phyloP scores from a whole-genome alignment of 2,329 filamentous ascomycete genomes.

The Monosporascus cannonballus region DNA sequence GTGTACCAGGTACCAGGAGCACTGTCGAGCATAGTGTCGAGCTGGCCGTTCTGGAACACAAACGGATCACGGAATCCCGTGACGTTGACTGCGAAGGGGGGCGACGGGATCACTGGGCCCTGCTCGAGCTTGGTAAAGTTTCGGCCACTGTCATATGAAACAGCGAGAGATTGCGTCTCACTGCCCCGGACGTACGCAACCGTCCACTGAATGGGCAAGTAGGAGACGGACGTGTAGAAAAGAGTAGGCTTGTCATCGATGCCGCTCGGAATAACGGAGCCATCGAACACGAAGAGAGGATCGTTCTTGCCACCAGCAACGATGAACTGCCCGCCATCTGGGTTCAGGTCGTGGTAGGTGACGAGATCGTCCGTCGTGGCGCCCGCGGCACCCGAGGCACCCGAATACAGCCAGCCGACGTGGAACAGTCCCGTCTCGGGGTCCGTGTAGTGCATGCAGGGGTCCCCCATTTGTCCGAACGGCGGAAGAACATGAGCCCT shows the following conservation, averaged over 20 bases:
- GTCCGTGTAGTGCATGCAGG: constrained; percentile 39
- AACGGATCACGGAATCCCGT: constrained; percentile 38
- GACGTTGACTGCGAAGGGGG: constrained; percentile 33
- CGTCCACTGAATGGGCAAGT: constrained; percentile 39
- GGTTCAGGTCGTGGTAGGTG: constrained; percentile 30
- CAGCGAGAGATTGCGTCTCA: constrained; percentile 38
- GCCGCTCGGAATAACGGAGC: constrained; percentile 35
- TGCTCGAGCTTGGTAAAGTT: constrained; percentile 33
- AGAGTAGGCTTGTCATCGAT: constrained; percentile 37
- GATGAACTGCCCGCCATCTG: constrained; percentile 31
- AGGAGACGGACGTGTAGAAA: constrained; percentile 38
- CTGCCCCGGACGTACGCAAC: constrained; percentile 37
- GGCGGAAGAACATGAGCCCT: constrained; percentile 34
- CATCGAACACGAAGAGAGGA: constrained; percentile 38
- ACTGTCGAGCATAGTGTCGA: constrained; percentile 29
- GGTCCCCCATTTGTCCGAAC: constrained; percentile 34
- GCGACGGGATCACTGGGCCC: constrained; percentile 30
- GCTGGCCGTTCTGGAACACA: constrained; percentile 31
- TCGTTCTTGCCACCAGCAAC: constrained; percentile 26
- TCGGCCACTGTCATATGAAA: constrained; percentile 25
- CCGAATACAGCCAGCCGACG: constrained; percentile 34
- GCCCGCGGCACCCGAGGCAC: constrained; percentile 27
- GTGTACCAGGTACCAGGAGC: constrained; percentile 30
- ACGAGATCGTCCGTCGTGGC: constrained; percentile 36
- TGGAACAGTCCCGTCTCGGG: constrained; percentile 37